Evolutionary conservation across 2,329 filamentous ascomycete species (phyloP).

Genomic region (Trichoderma lentiforme): DNA sequence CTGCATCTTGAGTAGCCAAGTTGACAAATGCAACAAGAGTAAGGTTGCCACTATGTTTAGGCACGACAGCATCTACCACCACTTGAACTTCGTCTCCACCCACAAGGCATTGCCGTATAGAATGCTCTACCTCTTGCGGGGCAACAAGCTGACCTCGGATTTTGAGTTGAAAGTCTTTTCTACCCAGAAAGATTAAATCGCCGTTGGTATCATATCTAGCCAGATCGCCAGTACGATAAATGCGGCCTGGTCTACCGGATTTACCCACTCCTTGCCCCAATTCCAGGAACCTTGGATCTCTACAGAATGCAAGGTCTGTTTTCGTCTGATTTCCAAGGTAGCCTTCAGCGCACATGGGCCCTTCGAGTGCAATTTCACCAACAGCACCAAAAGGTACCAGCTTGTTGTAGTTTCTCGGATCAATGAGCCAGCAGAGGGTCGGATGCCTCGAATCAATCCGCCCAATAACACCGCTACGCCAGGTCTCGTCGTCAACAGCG

Average conservation of each 20-base stretch:
- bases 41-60: neutral
- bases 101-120: neutral
- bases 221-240: constrained; percentile 14
- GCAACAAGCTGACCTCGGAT: constrained; percentile 9
- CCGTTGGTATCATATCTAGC: constrained; percentile 11
- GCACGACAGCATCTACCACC: constrained; percentile 4
- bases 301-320: neutral
- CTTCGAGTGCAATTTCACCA: constrained; percentile 9
- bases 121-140: constrained; percentile 3
- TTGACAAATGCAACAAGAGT: constrained; percentile 2
- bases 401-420: neutral
- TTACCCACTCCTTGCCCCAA: neutral
- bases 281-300: neutral
- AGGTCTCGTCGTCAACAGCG: neutral
- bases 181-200: constrained; percentile 1
- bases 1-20: neutral
- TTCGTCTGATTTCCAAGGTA: constrained; percentile 2
- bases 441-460: neutral
- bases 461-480: constrained; percentile 3
- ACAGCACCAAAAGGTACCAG: constrained; percentile 8
- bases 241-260: neutral
- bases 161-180: constrained; percentile 11
- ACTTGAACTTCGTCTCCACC: neutral
- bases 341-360: neutral
- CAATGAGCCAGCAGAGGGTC: constrained; percentile 2